Base-by-base conservation (phyloP, 345 rosid genomes). In the Rhizophora apiculata region DNA sequence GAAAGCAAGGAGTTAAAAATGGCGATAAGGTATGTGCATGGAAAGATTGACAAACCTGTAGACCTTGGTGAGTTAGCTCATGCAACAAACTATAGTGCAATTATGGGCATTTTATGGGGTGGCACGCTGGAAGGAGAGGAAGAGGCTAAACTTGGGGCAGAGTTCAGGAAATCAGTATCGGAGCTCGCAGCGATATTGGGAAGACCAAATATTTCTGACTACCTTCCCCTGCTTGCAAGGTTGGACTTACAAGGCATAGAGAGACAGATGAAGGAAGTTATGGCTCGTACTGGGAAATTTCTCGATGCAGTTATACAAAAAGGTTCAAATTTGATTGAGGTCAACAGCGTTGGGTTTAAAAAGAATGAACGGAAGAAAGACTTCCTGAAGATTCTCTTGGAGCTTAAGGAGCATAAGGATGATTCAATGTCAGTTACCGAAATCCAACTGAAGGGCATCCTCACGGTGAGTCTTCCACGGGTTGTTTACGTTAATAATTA, bases 161-260 rank as follows among this genome's bases (percentile, higher is more conserved):
- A 82, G n/a, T 73, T 85, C 15, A 48, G 69, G 24, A 32, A 67
- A 20, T 60, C 55, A 46, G n/a, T 63, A 6, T 62, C 26, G 2
- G 68, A 88, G 29, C 16, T 71, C 1, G 68, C 76, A 79, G 74
- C 56, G 20, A 0, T 82, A 0, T 6, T 70, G 1, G 87, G 74
- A 8, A 76, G 63, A 21, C 85, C 85, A 4, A 84, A 85, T 22
- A 32, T 85, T 68, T 88, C 88, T 0, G 89, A 85, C 55, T 20
- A 84, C 27, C 78, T 84, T 58, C 83, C 89, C 0, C 30, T 63
- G 49, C 69, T 85, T n/a, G 78, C 82, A 0, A 24, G 73, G 69
- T 76, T 84, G 26, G 92, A 85, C 68, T 9, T 84, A 30, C 87
- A 84, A 75, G 87, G 88, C 34, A 18, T 80, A 7, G 68, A 65